phyloP scores from a whole-genome alignment of 2,329 filamentous ascomycete species.

The Botrytis byssoidea region DNA sequence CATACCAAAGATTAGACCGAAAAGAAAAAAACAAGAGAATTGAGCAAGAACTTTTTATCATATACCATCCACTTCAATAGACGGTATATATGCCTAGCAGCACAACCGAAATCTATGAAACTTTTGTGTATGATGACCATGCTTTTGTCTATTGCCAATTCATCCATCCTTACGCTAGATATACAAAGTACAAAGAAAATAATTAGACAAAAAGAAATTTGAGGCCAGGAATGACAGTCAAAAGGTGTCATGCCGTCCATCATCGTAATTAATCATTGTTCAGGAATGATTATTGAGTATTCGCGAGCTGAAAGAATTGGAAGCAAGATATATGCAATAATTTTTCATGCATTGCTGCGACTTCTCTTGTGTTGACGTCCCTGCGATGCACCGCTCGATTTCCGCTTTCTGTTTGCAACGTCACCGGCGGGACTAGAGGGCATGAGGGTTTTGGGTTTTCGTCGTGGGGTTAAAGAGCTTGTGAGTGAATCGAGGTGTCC shows the following conservation, averaged over 20 bases:
- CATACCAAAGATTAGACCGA: background rate
- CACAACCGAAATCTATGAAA: background rate
- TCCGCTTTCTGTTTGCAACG: slow-evolving; percentile 32
- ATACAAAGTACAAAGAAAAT: slow-evolving; percentile 9
- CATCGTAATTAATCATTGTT: slow-evolving; percentile 19
- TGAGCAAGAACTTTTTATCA: background rate
- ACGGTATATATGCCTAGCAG: background rate
- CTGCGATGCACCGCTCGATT: slow-evolving; percentile 27
- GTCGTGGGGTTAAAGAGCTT: slow-evolving; percentile 65
- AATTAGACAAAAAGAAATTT: background rate
- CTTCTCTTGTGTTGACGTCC: slow-evolving; percentile 34
- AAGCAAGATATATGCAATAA: background rate
- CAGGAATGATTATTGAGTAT: slow-evolving; percentile 6
- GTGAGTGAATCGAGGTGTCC: slow-evolving; percentile 65
- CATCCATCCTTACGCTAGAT: background rate
- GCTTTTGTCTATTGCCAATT: slow-evolving; percentile 16
- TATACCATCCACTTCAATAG: background rate
- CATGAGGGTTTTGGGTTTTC: slow-evolving; percentile 43
- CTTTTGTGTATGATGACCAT: slow-evolving; percentile 9
- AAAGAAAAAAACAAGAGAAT: background rate
- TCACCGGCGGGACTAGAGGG: slow-evolving; percentile 34
- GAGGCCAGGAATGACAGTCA: slow-evolving; percentile 23
- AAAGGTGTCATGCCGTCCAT: slow-evolving; percentile 23
- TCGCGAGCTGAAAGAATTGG: background rate
- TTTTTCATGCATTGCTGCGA: slow-evolving; percentile 26